phyloP scores from a whole-genome alignment of 2,329 filamentous ascomycete species.

The Hortaea werneckii region DNA sequence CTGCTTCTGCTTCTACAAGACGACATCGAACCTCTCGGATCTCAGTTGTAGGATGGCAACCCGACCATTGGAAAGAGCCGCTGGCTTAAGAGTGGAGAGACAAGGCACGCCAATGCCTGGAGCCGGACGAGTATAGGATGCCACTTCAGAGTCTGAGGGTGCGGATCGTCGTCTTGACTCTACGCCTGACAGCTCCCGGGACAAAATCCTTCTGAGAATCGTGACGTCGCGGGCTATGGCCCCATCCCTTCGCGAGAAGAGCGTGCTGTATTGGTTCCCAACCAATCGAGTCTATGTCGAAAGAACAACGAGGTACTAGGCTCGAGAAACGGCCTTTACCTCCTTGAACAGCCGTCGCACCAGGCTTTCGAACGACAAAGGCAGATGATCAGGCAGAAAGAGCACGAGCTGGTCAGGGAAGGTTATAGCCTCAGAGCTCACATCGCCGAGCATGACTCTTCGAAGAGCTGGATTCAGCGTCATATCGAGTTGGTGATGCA shows the following conservation, averaged over 20 bases:
- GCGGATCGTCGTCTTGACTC: too few relatives aligned
- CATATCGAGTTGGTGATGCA: too few relatives aligned
- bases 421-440: not conserved
- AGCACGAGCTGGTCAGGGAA: not conserved
- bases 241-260: not conserved
- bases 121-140: not conserved
- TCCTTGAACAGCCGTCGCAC: not conserved
- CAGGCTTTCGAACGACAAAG: not conserved
- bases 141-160: too few relatives aligned
- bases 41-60: too few relatives aligned
- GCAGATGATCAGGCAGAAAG: not conserved
- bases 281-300: not conserved
- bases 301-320: not conserved
- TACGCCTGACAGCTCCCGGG: too few relatives aligned
- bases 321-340: not conserved
- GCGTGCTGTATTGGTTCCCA: not conserved
- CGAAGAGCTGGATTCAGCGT: not conserved
- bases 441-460: not conserved
- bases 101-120: not conserved
- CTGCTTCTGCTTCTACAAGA: too few relatives aligned
- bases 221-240: not conserved
- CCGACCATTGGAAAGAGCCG: too few relatives aligned
- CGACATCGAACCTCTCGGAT: too few relatives aligned
- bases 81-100: not conserved
- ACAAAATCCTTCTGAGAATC: too few relatives aligned